Percentiles rank a stretch among this genome's conserved stretches.
Conservation (phyloP, 2,329 filamentous ascomycete genomes). For the Passalora sequoiae region DNA sequence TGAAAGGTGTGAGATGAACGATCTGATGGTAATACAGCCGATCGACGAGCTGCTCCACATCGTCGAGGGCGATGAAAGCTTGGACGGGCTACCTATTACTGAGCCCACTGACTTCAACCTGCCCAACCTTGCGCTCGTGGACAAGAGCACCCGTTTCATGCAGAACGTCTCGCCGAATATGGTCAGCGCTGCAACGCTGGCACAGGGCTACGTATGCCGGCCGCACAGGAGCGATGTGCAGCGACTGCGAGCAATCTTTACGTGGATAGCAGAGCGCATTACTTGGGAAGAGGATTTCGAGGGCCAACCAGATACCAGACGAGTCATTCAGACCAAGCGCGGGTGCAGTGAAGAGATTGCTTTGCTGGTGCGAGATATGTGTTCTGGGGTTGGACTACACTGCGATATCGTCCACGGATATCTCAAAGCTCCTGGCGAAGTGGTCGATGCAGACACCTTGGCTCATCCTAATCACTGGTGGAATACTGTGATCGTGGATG, state of each 20-base stretch:
- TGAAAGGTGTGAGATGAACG: constrained; percentile 91
- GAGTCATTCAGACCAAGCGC: constrained; percentile 76
- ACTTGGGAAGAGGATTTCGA: constrained; percentile 94
- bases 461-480: constrained; percentile 95
- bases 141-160: constrained; percentile 92
- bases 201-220: constrained; percentile 86
- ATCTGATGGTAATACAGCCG: constrained; percentile 79
- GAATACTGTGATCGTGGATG: constrained; percentile 90
- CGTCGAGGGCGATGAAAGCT: constrained; percentile 83
- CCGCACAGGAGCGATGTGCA: constrained; percentile 94
- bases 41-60: constrained; percentile 82
- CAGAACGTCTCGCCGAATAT: constrained; percentile 69
- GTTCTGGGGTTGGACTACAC: constrained; percentile 76
- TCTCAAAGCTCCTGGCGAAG: constrained; percentile 82
- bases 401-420: constrained; percentile 86
- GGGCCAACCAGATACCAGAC: constrained; percentile 72
- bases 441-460: constrained; percentile 71
- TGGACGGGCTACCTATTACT: constrained; percentile 74
- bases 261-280: constrained; percentile 93
- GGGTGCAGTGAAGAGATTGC: constrained; percentile 88
- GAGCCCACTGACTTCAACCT: constrained; percentile 75
- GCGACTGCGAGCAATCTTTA: constrained; percentile 88
- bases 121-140: constrained; percentile 70
- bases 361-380: constrained; percentile 87
- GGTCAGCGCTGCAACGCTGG: constrained; percentile 74